A percentile compares a stretch with the other conserved stretches of the same genome.
Evolutionary conservation across 129 eudicot genomes (phyloP).

Genomic region (Flaveria sonorensis): DNA sequence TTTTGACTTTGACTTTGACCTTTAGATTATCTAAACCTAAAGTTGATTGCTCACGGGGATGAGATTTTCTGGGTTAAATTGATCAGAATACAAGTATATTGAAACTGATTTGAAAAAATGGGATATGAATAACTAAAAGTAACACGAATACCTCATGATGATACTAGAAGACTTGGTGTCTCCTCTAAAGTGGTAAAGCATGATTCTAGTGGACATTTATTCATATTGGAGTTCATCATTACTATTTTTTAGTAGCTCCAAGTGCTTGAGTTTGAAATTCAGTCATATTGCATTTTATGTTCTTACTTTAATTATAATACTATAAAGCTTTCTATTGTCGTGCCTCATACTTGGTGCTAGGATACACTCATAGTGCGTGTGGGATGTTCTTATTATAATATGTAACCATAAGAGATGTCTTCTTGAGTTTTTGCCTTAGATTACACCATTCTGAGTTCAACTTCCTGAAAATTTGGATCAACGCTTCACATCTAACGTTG

Average conservation of each 20-base stretch:
- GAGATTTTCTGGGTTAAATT: too few species aligned
- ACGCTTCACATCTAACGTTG: too few species aligned
- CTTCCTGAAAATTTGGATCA: too few species aligned
- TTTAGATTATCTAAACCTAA: too few species aligned
- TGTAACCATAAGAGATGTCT: too few species aligned
- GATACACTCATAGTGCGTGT: neutral
- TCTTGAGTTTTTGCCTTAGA: too few species aligned
- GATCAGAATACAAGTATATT: too few species aligned
- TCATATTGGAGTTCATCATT: constrained; percentile 14
- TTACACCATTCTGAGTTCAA: too few species aligned
- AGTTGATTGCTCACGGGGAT: too few species aligned
- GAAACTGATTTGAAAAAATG: too few species aligned
- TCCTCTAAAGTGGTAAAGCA: constrained; percentile 31
- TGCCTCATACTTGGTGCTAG: neutral
- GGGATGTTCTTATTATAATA: too few species aligned
- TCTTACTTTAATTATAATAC: neutral
- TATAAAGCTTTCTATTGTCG: neutral
- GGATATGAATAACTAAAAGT: neutral
- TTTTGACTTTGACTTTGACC: neutral
- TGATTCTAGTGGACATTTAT: constrained; percentile 24
- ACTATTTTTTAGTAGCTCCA: neutral
- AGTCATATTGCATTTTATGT: neutral
- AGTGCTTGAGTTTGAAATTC: neutral
- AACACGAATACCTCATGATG: neutral
- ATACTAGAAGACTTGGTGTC: constrained; percentile 19